Base-by-base conservation (phyloP, 345 rosid genomes). In the Pelargonium nanum region DNA sequence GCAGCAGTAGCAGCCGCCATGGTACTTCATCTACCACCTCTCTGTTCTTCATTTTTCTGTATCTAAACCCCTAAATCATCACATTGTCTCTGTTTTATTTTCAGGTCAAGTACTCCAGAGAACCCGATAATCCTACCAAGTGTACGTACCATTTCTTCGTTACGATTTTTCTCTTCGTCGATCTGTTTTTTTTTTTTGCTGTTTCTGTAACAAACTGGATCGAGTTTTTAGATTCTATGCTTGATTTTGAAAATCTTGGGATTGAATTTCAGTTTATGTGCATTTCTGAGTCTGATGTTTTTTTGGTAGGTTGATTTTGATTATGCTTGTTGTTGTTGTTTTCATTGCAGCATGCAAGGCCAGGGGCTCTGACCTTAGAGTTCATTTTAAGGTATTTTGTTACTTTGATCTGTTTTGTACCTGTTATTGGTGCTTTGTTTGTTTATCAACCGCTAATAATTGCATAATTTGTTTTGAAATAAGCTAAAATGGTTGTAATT, bases 101-200 rank as follows among this genome's bases (percentile, higher is more conserved):
- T 45, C 74, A 93, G 99, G 99, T 89, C 78, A 90, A 89, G 85
- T 93, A 93, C 71, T 93, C 97, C 28, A 83, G 76, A 71, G 99
- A 93, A 74, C 97, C 97, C 34, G 90, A 85, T 57, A 93, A 89
- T 51, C 70, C 86, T 53, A 89, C 99, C 62, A 93, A 93, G 80
- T 89, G 97, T 90, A 82, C 70, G 74, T 26, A 19, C 19, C 26
- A 0, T 5, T 28, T 19, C 40, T 1, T 16, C 4, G 0, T 26
- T 55, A 26, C 7, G 19, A 19, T 45, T 40, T 55, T 8, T 40
- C 6, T 2, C 6, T 12, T 26, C 55, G 34, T n/a, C 53, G 22
- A 51, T 22, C 5, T 22, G 0, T 44, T 64, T 22, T 17, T 23
- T 19, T n/a, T 8, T 15, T 9, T 58, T 17, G 7, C 2, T 7